These are phyloP conservation scores for Leishmania amazonensis DNA, from an alignment of 208 protist genomes.

Conservation along the genomic window DNA sequence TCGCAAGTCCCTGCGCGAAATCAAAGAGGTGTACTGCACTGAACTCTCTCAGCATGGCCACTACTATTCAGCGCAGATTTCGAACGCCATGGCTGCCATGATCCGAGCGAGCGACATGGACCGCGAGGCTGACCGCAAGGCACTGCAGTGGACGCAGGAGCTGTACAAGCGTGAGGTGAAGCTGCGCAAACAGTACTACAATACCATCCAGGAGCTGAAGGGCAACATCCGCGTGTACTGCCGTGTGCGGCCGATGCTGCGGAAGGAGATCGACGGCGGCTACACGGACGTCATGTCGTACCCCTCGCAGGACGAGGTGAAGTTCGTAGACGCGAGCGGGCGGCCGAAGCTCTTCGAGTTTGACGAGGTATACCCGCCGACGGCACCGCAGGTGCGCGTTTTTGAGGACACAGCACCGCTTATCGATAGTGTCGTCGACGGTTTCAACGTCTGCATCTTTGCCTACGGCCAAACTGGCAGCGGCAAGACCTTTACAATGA, in stretches of 20 bases:
- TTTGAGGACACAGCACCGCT: conserved; percentile 94
- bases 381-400: conserved; percentile 76
- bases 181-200: conserved; percentile 94
- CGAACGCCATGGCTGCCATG: conserved; percentile 75
- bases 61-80: conserved; percentile 72
- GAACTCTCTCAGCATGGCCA: conserved; percentile 71
- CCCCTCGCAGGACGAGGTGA: conserved; percentile 79
- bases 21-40: conserved; percentile 63
- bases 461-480: conserved; percentile 94
- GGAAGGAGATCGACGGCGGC: conserved; percentile 73
- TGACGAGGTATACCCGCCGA: conserved; percentile 88
- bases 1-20: conserved; percentile 63
- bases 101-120: conserved; percentile 72
- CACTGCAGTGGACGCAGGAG: conserved; percentile 88
- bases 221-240: conserved; percentile 96
- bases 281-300: conserved; percentile 84
- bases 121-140: conserved; percentile 71
- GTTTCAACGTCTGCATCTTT: conserved; percentile 95
- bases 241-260: conserved; percentile 90
- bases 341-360: conserved; percentile 92
- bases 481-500: conserved; percentile 93
- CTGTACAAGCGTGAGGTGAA: conserved; percentile 92
- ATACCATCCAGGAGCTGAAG: conserved; percentile 93
- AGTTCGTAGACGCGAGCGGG: conserved; percentile 71
- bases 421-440: conserved; percentile 93